These are phyloP conservation scores for Xylaria digitata DNA, from an alignment of 2,329 filamentous ascomycete species.

Conservation along the genomic window DNA sequence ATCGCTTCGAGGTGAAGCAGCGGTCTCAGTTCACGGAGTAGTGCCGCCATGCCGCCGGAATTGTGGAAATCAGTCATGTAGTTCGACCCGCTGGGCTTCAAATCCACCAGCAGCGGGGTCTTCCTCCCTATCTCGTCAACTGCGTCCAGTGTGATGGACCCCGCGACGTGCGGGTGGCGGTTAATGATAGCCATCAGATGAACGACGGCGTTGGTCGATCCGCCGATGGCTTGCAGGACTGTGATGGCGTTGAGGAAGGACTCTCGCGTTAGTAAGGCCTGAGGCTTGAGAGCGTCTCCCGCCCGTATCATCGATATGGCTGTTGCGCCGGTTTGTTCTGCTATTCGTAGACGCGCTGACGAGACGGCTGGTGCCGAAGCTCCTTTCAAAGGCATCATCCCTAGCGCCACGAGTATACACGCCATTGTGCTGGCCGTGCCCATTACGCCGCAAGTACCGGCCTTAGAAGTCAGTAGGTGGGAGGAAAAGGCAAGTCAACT, in stretches of 20 bases:
- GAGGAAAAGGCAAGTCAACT: background rate
- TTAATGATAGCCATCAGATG: constrained; percentile 88
- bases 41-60: constrained; percentile 84
- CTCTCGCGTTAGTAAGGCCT: constrained; percentile 75
- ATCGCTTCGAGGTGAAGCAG: constrained; percentile 80
- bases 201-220: constrained; percentile 86
- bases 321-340: constrained; percentile 75
- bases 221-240: constrained; percentile 86
- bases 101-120: constrained; percentile 83
- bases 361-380: constrained; percentile 83
- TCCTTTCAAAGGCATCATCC: constrained; percentile 81
- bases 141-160: constrained; percentile 76
- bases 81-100: constrained; percentile 87
- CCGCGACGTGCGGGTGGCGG: constrained; percentile 74
- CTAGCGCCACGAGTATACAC: constrained; percentile 82
- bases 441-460: constrained; percentile 90
- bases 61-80: constrained; percentile 93
- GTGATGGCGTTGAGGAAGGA: constrained; percentile 88
- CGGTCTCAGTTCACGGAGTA: constrained; percentile 81
- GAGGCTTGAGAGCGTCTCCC: constrained; percentile 75
- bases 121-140: constrained; percentile 81
- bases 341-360: constrained; percentile 82
- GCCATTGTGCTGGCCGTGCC: constrained; percentile 93
- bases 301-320: constrained; percentile 74
- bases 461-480: constrained; percentile 50